Conservation (phyloP, 352 stramenopile species). For the Phytophthora pluvialis region DNA sequence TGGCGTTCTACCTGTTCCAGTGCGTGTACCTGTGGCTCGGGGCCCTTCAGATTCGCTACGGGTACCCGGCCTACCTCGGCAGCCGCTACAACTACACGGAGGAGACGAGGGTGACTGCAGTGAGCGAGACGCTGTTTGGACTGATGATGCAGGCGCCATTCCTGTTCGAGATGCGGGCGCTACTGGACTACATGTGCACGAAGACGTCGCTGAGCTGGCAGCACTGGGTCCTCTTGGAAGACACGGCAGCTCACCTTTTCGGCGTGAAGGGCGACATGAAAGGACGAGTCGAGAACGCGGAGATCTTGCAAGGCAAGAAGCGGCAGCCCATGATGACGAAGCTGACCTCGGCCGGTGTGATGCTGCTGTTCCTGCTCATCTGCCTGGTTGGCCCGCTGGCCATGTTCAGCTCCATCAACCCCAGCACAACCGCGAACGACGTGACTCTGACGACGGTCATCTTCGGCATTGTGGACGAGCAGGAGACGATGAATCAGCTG, state of each 20-base stretch:
- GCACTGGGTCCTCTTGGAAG: slow-evolving; percentile 87
- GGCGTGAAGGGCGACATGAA: slow-evolving; percentile 84
- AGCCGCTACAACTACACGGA: slow-evolving; percentile 80
- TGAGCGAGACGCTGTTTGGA: slow-evolving; percentile 71
- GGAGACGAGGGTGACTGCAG: slow-evolving; percentile 50
- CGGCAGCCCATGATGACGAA: slow-evolving; percentile 75
- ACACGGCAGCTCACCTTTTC: slow-evolving; percentile 82
- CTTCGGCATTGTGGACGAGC: slow-evolving; percentile 77
- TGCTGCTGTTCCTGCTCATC: slow-evolving; percentile 79
- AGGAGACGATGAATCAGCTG: slow-evolving; percentile 77
- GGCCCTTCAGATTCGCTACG: slow-evolving; percentile 85
- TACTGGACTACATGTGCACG: slow-evolving; percentile 89
- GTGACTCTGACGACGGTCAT: slow-evolving; percentile 66
- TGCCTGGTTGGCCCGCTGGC: slow-evolving; percentile 80
- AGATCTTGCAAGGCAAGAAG: slow-evolving; percentile 82
- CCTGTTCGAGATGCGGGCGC: slow-evolving; percentile 87
- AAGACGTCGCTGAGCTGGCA: slow-evolving; percentile 83
- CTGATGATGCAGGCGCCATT: slow-evolving; percentile 85
- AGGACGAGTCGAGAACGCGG: slow-evolving; percentile 61
- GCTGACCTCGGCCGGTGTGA: slow-evolving; percentile 73
- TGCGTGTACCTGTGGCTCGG: slow-evolving; percentile 81
- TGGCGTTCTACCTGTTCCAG: slow-evolving; percentile 85
- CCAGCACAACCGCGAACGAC: slow-evolving; percentile 75
- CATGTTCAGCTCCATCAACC: slow-evolving; percentile 89
- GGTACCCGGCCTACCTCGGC: slow-evolving; percentile 84